Evolutionary conservation across 2,329 filamentous ascomycete genomes (phyloP), one percentile per base, ranked within the genome.

Genomic region (Trichoderma sp.): DNA sequence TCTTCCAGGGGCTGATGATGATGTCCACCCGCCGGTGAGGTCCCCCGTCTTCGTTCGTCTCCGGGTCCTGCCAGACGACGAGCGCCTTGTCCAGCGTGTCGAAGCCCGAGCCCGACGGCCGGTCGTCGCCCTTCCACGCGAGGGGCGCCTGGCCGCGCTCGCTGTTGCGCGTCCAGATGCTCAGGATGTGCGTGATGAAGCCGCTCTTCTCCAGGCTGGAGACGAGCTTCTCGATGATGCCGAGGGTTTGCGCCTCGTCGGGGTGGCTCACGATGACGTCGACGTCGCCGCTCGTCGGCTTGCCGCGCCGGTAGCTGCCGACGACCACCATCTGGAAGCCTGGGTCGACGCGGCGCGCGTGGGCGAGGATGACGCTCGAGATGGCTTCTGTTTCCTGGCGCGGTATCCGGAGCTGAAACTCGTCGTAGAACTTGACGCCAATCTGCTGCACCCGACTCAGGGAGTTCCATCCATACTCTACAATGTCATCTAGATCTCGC

Each of bases 11-110:
- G 24, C 87, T 88, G 67, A 98, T 82, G 69, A 98, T 94, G 65
- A 98, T 97, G 73, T 98, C 94, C 1, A 98, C 93, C 52, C 94
- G 84, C 21, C 93, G 86, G 73, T 97, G 94, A 0, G 85, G 15
- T 3, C 26, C 65, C 10, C 24, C 7, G 1, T 24, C 10, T 2
- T 67, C 41, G 15, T 55, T 39, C 3, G 34, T 39, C 3, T 14
- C 56, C 1, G 71, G 67, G 41, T 75, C 69, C 73, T 96, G 91
- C 94, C 94, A 98, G 0, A 97, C 92, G 0, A 97, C 90, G 60
- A 98, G 79, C 0, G 93, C 93, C 75, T 97, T 97, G 75, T 98
- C 93, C 1, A 98, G 82, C 0, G 88, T 91, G 73, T 97, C 93
- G 69, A 97, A 97, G 0, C 91, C 91, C 24, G 82, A 79, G 0